A percentile compares a stretch with the other conserved stretches of the same genome.
These are phyloP conservation scores for Albatrellus ellisii DNA, from an alignment of 768 basidiomycete genomes.

Conservation along the genomic window DNA sequence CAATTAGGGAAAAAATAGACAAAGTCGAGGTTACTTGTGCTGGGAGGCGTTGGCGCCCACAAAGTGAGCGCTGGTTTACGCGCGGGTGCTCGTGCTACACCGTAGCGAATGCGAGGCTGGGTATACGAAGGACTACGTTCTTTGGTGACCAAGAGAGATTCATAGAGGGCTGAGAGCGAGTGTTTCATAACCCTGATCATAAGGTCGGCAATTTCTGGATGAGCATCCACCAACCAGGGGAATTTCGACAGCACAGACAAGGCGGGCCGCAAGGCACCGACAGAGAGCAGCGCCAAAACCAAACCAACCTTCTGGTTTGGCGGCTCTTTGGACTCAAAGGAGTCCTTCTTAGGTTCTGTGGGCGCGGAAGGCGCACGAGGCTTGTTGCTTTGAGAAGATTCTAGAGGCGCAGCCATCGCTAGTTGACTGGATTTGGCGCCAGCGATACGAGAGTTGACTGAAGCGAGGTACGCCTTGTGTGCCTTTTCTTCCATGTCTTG, in stretches of 20 bases:
- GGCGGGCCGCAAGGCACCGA: slow-evolving; percentile 75
- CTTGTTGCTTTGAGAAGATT: slow-evolving; percentile 32
- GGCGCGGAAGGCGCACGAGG: slow-evolving; percentile 27
- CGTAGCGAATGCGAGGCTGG: slow-evolving; percentile 53
- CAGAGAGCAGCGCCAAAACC: slow-evolving; percentile 63
- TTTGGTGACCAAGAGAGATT: slow-evolving; percentile 33
- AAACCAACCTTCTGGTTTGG: slow-evolving; percentile 76
- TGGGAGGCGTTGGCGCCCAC: slow-evolving; percentile 70
- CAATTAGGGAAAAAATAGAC: slow-evolving; percentile 89
- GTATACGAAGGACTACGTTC: slow-evolving; percentile 50
- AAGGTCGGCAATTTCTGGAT: slow-evolving; percentile 78
- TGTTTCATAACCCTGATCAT: slow-evolving; percentile 62
- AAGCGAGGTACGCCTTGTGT: slow-evolving; percentile 49
- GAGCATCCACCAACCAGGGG: slow-evolving; percentile 74
- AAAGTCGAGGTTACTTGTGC: slow-evolving; percentile 62
- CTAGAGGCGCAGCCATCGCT: slow-evolving; percentile 76
- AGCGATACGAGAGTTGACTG: slow-evolving; percentile 49
- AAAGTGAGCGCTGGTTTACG: slow-evolving; percentile 61
- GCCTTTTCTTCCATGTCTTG: slow-evolving; percentile 52
- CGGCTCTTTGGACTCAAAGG: slow-evolving; percentile 27
- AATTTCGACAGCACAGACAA: slow-evolving; percentile 69
- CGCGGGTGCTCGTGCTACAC: slow-evolving; percentile 35
- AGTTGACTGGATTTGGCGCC: slow-evolving; percentile 64
- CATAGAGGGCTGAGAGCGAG: slow-evolving; percentile 60
- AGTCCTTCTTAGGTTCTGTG: slow-evolving; percentile 22